Conservation (phyloP, 2,329 filamentous ascomycete genomes). For the Arthrobotrys megalospora region DNA sequence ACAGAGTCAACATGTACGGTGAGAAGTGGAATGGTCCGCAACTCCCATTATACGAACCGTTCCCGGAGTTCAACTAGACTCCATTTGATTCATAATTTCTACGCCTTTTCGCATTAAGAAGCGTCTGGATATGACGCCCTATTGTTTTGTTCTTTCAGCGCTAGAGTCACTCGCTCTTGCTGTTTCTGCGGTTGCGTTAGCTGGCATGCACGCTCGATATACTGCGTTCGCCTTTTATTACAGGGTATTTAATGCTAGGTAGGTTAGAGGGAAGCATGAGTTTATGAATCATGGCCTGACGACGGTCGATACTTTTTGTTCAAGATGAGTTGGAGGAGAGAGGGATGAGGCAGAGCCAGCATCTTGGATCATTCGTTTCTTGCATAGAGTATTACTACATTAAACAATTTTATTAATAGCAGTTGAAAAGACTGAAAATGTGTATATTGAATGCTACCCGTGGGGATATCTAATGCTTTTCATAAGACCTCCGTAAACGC, state of each 20-base stretch:
- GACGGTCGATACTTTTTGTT: constrained; percentile 11
- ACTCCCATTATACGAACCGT: constrained; percentile 71
- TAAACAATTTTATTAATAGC: constrained; percentile 28
- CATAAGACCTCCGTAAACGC: constrained; percentile 1
- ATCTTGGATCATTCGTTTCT: constrained; percentile 46
- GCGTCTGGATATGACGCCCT: constrained; percentile 3
- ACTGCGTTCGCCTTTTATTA: constrained; percentile 26
- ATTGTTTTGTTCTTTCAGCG: constrained; percentile 32
- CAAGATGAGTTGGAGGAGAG: constrained; percentile 15
- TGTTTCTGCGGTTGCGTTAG: constrained; percentile 13
- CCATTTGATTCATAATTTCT: constrained; percentile 1
- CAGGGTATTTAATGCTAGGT: constrained; percentile 12
- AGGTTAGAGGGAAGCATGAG: constrained; percentile 22
- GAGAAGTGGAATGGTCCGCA: constrained; percentile 72
- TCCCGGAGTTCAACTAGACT: constrained; percentile 70
- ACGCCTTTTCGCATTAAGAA: neutral
- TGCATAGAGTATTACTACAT: constrained; percentile 41
- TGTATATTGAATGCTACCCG: constrained; percentile 16
- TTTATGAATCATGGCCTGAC: constrained; percentile 37
- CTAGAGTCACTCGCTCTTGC: constrained; percentile 46
- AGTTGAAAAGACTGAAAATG: constrained; percentile 8
- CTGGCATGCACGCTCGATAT: constrained; percentile 24
- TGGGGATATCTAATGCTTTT: constrained; percentile 20
- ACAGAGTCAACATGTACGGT: constrained; percentile 71
- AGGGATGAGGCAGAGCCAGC: constrained; percentile 20